phyloP scores from a whole-genome alignment of 2,329 filamentous ascomycete genomes.

The Leptographium procerum region DNA sequence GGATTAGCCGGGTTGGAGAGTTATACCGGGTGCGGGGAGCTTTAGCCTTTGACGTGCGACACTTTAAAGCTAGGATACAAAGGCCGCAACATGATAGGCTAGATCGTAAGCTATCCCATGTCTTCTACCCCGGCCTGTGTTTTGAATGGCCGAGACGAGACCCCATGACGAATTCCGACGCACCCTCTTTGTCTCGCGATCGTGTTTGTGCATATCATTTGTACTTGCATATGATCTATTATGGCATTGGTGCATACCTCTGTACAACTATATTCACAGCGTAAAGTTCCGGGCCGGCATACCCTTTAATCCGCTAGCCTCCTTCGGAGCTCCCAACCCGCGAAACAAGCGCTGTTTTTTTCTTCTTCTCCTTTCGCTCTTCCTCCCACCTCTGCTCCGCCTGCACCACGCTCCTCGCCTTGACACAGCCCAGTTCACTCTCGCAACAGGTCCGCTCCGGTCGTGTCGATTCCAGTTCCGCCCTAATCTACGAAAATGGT shows the following conservation, averaged over 20 bases:
- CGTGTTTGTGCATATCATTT: no score
- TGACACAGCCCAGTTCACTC: not conserved
- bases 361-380: not conserved
- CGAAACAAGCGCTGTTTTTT: slow-evolving; percentile 8
- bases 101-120: no score
- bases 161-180: not conserved
- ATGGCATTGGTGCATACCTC: not conserved
- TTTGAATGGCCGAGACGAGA: not conserved
- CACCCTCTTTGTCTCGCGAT: not conserved
- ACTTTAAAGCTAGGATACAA: not conserved
- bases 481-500: slow-evolving; percentile 26
- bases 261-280: not conserved
- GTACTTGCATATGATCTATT: not conserved
- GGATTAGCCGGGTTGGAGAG: not conserved
- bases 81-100: not conserved
- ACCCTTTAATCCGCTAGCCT: slow-evolving; percentile 1
- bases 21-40: not conserved
- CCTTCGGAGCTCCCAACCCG: slow-evolving; percentile 1
- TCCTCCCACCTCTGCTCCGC: not conserved
- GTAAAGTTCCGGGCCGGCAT: slow-evolving; percentile 4
- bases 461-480: slow-evolving; percentile 12
- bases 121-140: no score
- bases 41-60: not conserved
- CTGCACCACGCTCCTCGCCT: not conserved
- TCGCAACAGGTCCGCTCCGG: not conserved